Conservation (phyloP, 768 basidiomycete species). For the Coprinellus micaceus region DNA sequence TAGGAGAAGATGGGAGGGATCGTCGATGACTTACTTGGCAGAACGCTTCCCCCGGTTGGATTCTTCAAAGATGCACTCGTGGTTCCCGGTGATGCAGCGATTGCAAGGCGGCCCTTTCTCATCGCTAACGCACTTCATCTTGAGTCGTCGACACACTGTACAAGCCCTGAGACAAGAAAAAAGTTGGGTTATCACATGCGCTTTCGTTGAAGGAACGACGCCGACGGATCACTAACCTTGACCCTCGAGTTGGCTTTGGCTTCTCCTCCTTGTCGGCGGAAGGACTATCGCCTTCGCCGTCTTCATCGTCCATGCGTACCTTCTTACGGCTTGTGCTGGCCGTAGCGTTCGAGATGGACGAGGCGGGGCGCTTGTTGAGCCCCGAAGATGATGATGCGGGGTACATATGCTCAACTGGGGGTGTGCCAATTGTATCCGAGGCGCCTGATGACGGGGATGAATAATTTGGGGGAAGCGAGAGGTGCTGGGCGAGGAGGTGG, state of each 20-base stretch:
- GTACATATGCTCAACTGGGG: slow-evolving; percentile 61
- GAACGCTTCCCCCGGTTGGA: slow-evolving; percentile 91
- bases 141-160: slow-evolving; percentile 85
- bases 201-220: background rate
- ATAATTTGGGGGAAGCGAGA: slow-evolving; percentile 53
- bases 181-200: slow-evolving; percentile 14
- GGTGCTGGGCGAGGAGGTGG: slow-evolving; percentile 47
- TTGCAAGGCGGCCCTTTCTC: slow-evolving; percentile 92
- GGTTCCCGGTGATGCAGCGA: slow-evolving; percentile 70
- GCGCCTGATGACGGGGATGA: slow-evolving; percentile 80
- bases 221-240: slow-evolving; percentile 55
- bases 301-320: slow-evolving; percentile 58
- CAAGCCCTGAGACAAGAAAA: slow-evolving; percentile 61
- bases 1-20: no score
- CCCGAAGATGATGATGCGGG: slow-evolving; percentile 40
- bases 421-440: slow-evolving; percentile 73
- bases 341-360: slow-evolving; percentile 38
- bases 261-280: slow-evolving; percentile 65
- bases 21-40: slow-evolving; percentile 58
- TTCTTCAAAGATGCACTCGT: slow-evolving; percentile 96
- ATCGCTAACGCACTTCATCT: slow-evolving; percentile 91
- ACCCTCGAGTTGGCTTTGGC: slow-evolving; percentile 83
- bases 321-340: slow-evolving; percentile 52
- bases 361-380: slow-evolving; percentile 62
- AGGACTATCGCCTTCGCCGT: slow-evolving; percentile 47